Evolutionary conservation across 106 monocot genomes (phyloP).

Genomic region (Apostasia ramifera): DNA sequence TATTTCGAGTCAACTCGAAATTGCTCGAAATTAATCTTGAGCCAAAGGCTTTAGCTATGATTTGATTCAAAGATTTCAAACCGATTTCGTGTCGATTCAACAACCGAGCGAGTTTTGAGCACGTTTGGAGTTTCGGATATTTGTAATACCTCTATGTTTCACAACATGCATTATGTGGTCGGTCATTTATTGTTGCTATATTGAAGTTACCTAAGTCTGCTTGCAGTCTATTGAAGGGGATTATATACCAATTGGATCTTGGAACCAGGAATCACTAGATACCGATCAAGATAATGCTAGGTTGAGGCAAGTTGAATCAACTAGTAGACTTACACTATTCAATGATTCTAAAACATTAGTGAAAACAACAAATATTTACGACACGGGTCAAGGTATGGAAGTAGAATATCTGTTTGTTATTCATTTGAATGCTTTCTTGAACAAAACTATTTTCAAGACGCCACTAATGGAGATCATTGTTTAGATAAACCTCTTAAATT

Average conservation of each 20-base stretch:
- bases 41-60: background rate
- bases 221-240: constrained; percentile 28
- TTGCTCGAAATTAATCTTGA: no score
- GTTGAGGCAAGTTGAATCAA: constrained; percentile 4
- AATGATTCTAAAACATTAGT: constrained; percentile 4
- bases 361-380: constrained; percentile 8
- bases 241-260: constrained; percentile 3
- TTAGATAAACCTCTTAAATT: constrained; percentile 8
- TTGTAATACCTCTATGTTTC: no score
- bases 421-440: background rate
- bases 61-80: no score
- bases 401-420: no score
- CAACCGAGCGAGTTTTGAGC: no score
- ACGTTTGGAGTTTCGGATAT: no score
- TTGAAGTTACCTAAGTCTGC: constrained; percentile 1
- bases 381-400: constrained; percentile 1
- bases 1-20: no score
- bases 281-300: constrained; percentile 4
- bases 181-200: background rate
- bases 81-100: no score
- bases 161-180: no score
- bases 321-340: constrained; percentile 6
- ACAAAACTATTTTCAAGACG: constrained; percentile 1
- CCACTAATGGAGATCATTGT: constrained; percentile 2
- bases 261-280: constrained; percentile 10